These are phyloP conservation scores for Thraustochytrium sp. DNA, from an alignment of 352 stramenopile species.

Conservation along the genomic window DNA sequence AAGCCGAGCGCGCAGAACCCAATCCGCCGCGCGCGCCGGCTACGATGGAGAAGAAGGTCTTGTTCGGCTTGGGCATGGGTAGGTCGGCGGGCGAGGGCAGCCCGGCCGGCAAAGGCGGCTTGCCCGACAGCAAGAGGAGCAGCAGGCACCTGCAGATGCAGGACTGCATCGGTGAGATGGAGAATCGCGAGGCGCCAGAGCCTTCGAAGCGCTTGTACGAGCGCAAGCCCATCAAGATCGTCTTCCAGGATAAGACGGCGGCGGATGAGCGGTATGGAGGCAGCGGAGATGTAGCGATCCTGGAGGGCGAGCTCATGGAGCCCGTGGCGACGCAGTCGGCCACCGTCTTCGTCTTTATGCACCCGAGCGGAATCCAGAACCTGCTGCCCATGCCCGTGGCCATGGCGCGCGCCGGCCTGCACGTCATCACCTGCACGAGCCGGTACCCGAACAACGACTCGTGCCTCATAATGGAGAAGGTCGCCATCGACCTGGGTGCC, in stretches of 20 bases:
- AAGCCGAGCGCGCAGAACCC: too few species aligned
- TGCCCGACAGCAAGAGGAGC: too few species aligned
- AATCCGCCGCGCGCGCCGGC: too few species aligned
- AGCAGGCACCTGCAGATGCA: not conserved
- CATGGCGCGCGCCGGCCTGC: conserved; percentile 26
- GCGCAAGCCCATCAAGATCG: conserved; percentile 39
- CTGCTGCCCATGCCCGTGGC: conserved; percentile 37
- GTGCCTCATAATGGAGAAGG: conserved; percentile 45
- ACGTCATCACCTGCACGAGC: conserved; percentile 35
- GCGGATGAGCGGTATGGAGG: conserved; percentile 30
- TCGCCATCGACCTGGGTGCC: conserved; percentile 33
- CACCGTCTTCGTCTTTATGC: conserved; percentile 39
- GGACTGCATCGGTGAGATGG: conserved; percentile 37
- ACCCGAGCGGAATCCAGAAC: conserved; percentile 44
- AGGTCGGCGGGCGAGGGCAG: too few species aligned
- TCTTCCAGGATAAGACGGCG: conserved; percentile 28
- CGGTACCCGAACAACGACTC: conserved; percentile 46
- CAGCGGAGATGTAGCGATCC: conserved; percentile 28
- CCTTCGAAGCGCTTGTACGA: not conserved
- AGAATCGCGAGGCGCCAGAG: conserved; percentile 25
- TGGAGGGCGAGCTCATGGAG: conserved; percentile 39
- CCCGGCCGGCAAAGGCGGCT: too few species aligned
- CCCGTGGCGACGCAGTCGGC: not conserved
- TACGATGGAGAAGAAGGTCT: too few species aligned
- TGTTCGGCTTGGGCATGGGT: too few species aligned